Conservation (phyloP, 1,139 yeast genomes). For the Kurtzmaniella quercitrusa region DNA sequence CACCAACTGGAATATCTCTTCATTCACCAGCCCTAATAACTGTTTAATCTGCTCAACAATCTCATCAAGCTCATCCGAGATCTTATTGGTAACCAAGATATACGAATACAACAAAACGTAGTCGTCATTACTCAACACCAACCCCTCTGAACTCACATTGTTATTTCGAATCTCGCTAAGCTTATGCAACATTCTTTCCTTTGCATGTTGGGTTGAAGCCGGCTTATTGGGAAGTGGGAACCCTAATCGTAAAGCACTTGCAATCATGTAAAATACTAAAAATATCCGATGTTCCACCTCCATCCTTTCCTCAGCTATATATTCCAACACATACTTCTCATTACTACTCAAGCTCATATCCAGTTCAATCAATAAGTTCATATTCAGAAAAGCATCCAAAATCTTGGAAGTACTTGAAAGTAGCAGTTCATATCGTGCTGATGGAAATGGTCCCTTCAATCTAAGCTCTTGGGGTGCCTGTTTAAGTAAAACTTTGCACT, state of each 20-base stretch:
- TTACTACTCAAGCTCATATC: constrained; percentile 51
- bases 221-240: constrained; percentile 75
- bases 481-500: constrained; percentile 54
- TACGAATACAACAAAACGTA: constrained; percentile 74
- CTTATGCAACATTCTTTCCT: constrained; percentile 63
- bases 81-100: constrained; percentile 64
- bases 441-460: constrained; percentile 70
- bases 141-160: constrained; percentile 13
- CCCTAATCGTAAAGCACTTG: constrained; percentile 72
- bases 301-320: constrained; percentile 54
- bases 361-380: constrained; percentile 62
- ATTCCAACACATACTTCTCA: constrained; percentile 54
- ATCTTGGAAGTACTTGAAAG: constrained; percentile 58
- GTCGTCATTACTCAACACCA: constrained; percentile 52
- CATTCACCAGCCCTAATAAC: constrained; percentile 60
- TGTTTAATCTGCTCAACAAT: constrained; percentile 52
- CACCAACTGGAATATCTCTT: constrained; percentile 45
- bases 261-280: constrained; percentile 69
- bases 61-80: constrained; percentile 60
- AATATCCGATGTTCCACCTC: constrained; percentile 73
- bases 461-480: constrained; percentile 79
- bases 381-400: constrained; percentile 70
- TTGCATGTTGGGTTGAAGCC: constrained; percentile 75
- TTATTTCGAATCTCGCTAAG: constrained; percentile 47
- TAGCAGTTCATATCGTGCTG: constrained; percentile 44